Base-by-base conservation (phyloP, 73 alveolate genomes). In the Paramecium primaurelia region DNA sequence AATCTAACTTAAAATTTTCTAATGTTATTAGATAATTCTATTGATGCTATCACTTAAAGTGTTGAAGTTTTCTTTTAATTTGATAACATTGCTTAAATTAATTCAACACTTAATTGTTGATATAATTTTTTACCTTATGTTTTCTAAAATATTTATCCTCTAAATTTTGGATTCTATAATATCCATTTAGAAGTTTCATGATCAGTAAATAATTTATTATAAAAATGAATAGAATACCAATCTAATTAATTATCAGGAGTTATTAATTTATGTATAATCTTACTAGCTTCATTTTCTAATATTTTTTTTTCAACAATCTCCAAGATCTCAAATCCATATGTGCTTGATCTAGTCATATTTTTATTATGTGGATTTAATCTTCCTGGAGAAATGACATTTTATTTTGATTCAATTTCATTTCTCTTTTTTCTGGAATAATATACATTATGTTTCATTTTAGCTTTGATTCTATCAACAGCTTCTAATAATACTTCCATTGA, bases 211-310 rank as follows among this genome's bases (percentile, higher is more conserved):
- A 75, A 22, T 36, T 75, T 37, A 34, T 34, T 22, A 38, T 75
- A 75, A 75, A 75, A 75, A 30, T 75, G 49, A n/a, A 75, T 75
- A 6, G 88, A 60, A 18, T 75, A 37, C n/a, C 22, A 75, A 14
- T 22, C 34, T 22, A 37, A 30, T 75, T 34, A 14, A 36, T 32
- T 22, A n/a, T 18, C 88, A 75, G 58, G 42, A 37, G 58, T 16
- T 32, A 75, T 32, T 30, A 75, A 75, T 3, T 22, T 37, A 22
- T 32, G 49, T 75, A 36, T 32, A 1, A 22, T 22, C 18, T 75
- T 75, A 75, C 64, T 75, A 16, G 58, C 38, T 36, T 75, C 88
- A 75, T 75, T 75, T 75, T 75, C 88, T 14, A 68, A 32, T 68
- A 68, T 68, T 9, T 68, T 68, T 34, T 68, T 68, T 68, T 68